Base-by-base conservation (phyloP, 352 stramenopile genomes). In the Nothophytophthora sp. region DNA sequence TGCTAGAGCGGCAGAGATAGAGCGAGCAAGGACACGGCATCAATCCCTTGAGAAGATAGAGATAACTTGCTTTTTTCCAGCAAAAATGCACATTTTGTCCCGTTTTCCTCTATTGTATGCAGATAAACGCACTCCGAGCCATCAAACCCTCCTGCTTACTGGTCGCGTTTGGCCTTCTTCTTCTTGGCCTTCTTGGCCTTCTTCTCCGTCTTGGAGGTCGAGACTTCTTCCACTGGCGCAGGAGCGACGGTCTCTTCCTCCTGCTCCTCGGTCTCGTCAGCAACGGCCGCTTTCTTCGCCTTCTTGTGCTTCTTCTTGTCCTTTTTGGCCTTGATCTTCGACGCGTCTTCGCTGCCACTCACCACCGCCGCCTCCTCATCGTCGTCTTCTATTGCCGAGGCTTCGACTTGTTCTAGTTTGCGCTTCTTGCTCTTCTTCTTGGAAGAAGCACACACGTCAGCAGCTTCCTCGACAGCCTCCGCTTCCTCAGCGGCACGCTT, bases 181-280 rank as follows among this genome's bases (percentile, higher is more conserved):
- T 68, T 72, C 33, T 86, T 82, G 24, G 62, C 45, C 45, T 84
- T 83, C 60, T 82, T 82, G 41, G 52, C 43, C 43, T 69, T 67
- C 28, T 58, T 71, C 2, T 68, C 40, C 34, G 65, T 67, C 50
- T 69, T 68, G 15, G 30, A 29, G 9, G 33, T n/a, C 15, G 28
- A 40, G 11, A 32, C 19, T 10, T 63, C 69, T 16, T 60, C 43
- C 1, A 34, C 27, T 8, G 22, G 22, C 35, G 24, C 28, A 16
- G 33, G 20, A 5, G 40, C 33, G 5, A 25, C 43, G 13, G 23
- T 20, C 15, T 16, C 36, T 15, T 25, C 36, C 23, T 49, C 44
- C 25, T 65, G 44, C 11, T 4, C 40, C 23, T 11, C 22, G 5
- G 24, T 15, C 13, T 49, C 40, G 2, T 60, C 45, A 8, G 37